These are phyloP conservation scores for Fusarium sp. DNA, from an alignment of 2,329 filamentous ascomycete genomes.

Conservation along the genomic window DNA sequence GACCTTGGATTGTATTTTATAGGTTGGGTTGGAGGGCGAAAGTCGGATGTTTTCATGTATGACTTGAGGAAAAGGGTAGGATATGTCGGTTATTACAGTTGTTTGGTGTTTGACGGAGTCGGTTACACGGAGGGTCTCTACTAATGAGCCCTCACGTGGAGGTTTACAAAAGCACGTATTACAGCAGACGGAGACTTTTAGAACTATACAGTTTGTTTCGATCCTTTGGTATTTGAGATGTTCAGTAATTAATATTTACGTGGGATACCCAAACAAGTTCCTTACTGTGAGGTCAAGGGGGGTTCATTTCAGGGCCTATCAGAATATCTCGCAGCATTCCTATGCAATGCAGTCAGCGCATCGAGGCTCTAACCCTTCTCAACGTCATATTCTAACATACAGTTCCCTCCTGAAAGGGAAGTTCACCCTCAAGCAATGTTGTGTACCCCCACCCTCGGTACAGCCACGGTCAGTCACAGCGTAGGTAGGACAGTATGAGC, in stretches of 20 bases:
- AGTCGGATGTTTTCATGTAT: constrained; percentile 18
- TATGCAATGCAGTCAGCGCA: background rate
- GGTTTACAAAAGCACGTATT: background rate
- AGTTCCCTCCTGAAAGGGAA: background rate
- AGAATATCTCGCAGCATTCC: background rate
- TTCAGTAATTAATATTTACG: background rate
- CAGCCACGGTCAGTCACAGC: constrained; percentile 29
- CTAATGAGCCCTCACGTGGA: background rate
- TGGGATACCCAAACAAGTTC: background rate
- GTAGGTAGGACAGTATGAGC: constrained; percentile 26
- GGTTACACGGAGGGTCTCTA: constrained; percentile 1
- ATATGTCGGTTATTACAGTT: constrained; percentile 4
- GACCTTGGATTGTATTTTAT: constrained; percentile 14
- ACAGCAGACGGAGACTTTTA: background rate
- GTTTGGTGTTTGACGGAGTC: constrained; percentile 11
- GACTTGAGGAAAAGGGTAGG: constrained; percentile 12
- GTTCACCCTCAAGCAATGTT: constrained; percentile 6
- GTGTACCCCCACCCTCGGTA: constrained; percentile 28
- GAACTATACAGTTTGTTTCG: background rate
- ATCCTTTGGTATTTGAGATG: background rate
- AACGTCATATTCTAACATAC: background rate
- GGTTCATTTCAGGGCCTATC: background rate
- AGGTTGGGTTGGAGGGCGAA: background rate
- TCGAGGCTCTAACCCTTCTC: background rate
- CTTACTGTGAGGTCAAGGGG: background rate